Evolutionary conservation across 2,329 filamentous ascomycete genomes (phyloP).

Genomic region (Zymoseptoria ardabiliae): DNA sequence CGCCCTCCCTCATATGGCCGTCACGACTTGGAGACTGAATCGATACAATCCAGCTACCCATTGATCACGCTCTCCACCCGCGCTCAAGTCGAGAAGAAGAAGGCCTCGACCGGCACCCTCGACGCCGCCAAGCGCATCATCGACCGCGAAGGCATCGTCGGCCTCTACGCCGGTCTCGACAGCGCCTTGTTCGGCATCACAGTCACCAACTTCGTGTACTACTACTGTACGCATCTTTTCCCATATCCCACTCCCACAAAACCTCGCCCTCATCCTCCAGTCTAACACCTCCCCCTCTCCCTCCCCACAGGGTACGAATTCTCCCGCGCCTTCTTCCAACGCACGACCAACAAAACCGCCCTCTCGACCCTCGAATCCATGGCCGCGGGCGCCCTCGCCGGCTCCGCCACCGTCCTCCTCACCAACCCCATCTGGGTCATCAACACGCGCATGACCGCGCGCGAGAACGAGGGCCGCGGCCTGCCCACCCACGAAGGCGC

Average conservation of each 20-base stretch:
- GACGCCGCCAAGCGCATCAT: slow-evolving; percentile 80
- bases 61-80: slow-evolving; percentile 95
- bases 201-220: slow-evolving; percentile 99
- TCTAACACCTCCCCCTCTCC: neutral
- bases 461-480: slow-evolving; percentile 52
- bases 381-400: slow-evolving; percentile 88
- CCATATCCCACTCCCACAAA: neutral
- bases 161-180: slow-evolving; percentile 87
- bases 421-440: slow-evolving; percentile 99
- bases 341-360: slow-evolving; percentile 65
- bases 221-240: slow-evolving; percentile 61
- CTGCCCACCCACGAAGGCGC: slow-evolving; percentile 31
- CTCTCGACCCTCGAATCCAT: slow-evolving; percentile 90
- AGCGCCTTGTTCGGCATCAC: slow-evolving; percentile 95
- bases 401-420: slow-evolving; percentile 85
- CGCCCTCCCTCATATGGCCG: neutral
- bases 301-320: slow-evolving; percentile 73
- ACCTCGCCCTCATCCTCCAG: slow-evolving; percentile 1
- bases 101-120: slow-evolving; percentile 76
- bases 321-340: slow-evolving; percentile 80
- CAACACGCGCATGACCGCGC: slow-evolving; percentile 96
- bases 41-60: slow-evolving; percentile 59
- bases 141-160: slow-evolving; percentile 79
- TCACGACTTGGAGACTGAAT: slow-evolving; percentile 5
- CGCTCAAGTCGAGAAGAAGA: slow-evolving; percentile 94